Base-by-base conservation (phyloP, 495 filamentous ascomycete species). In the Talaromyces liani region DNA sequence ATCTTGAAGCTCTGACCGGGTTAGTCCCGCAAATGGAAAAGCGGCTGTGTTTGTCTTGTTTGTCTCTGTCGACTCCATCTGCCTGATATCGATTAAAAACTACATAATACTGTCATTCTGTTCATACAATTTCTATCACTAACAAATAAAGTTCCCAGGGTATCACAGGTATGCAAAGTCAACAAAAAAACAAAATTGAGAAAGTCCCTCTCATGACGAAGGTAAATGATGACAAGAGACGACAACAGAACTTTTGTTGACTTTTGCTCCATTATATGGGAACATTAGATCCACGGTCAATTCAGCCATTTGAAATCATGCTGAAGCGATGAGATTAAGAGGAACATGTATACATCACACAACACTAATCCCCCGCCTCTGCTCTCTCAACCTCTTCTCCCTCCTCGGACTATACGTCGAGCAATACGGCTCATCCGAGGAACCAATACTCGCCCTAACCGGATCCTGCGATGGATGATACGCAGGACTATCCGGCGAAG, bases 341-440 rank as follows among this genome's bases (percentile, higher is more conserved):
- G 1, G 2, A 39, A 39, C 14, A 5, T 41, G 55, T 59, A 62
- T 36, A 9, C 60, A 67, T 67, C 66, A 74, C 22, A 70, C 69
- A 59, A 77, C 72, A 62, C 74, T 73, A 18, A 77, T 68, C 24
- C 78, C 75, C 59, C 73, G 66, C 49, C 71, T 66, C 63, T 76
- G 74, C 5, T 73, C 72, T 33, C 78, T 68, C 73, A 76, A 70
- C 65, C 78, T 71, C 62, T 77, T 72, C 60, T 80, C 78, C 18
- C 78, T 63, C 61, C 78, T 64, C 16, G 73, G 75, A 69, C 75
- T 80, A 72, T 80, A 80, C 29, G 73, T 74, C 39, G 74, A 77
- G 60, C 71, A 80, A 58, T 75, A 79, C 53, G 78, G 78, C 63
- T 80, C 78, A 65, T 80, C 77, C 3, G 76, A 68, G 10, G 76